phyloP scores from a whole-genome alignment of 495 filamentous ascomycete genomes.

The Talaromyces thailandensis region DNA sequence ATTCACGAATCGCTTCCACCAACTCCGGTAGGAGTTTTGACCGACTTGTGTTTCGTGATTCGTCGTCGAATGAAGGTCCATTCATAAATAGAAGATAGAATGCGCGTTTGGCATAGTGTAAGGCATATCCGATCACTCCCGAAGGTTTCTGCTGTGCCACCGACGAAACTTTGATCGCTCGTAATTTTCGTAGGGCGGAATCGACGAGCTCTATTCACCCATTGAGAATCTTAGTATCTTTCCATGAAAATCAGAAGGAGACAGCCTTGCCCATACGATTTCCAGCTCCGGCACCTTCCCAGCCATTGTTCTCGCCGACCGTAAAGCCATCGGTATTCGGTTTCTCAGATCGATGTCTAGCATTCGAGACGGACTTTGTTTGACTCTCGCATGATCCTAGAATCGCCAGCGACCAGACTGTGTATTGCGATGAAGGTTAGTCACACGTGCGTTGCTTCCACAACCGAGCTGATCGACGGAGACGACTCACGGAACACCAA shows the following conservation, averaged over 20 bases:
- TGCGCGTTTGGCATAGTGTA: constrained; percentile 38
- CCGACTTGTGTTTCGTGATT: constrained; percentile 11
- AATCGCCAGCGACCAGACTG: constrained; percentile 31
- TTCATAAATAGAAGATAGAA: constrained; percentile 46
- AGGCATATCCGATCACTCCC: constrained; percentile 35
- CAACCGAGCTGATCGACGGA: not conserved
- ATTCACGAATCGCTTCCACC: constrained; percentile 53
- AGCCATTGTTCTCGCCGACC: constrained; percentile 9
- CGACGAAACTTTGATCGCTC: constrained; percentile 19
- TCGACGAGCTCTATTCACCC: constrained; percentile 24
- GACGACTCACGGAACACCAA: constrained; percentile 29
- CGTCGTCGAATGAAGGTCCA: constrained; percentile 21
- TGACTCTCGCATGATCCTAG: constrained; percentile 19
- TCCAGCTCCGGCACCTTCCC: constrained; percentile 14
- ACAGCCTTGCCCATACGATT: constrained; percentile 22
- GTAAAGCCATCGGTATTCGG: constrained; percentile 9
- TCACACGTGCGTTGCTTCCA: not conserved
- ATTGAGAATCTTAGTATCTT: not conserved
- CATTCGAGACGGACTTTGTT: constrained; percentile 11
- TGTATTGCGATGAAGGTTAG: not conserved
- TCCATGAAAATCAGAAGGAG: not conserved
- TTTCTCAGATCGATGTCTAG: constrained; percentile 13
- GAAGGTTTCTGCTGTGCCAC: constrained; percentile 26
- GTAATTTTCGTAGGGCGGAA: constrained; percentile 26
- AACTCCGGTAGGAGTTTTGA: constrained; percentile 23